These are phyloP conservation scores for Aspergillus hortae DNA, from an alignment of 2,329 filamentous ascomycete genomes.

Conservation along the genomic window DNA sequence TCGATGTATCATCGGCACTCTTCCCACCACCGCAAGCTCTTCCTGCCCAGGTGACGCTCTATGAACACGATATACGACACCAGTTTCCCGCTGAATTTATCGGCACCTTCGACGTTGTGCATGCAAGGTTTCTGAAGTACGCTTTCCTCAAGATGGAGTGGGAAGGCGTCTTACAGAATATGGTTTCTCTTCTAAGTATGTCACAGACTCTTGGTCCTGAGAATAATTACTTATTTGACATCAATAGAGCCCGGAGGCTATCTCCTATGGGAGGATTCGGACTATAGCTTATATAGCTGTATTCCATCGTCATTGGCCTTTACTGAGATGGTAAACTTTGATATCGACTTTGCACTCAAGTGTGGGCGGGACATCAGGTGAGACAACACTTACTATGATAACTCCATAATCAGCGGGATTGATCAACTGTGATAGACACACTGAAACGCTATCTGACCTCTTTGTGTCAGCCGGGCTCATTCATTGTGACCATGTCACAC, in stretches of 20 bases:
- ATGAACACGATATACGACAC: background rate
- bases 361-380: background rate
- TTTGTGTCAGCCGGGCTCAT: background rate
- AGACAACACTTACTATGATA: background rate
- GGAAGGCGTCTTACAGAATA: background rate
- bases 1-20: background rate
- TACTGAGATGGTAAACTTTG: background rate
- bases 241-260: background rate
- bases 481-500: background rate
- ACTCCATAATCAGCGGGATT: no score
- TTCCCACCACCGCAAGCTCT: background rate
- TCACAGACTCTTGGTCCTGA: background rate
- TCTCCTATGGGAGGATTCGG: background rate
- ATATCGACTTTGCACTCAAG: background rate
- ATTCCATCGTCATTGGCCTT: background rate
- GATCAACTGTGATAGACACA: background rate
- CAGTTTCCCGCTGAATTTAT: background rate
- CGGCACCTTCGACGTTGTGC: background rate
- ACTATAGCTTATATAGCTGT: background rate
- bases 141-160: background rate
- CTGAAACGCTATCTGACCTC: background rate
- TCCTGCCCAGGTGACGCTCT: background rate
- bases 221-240: background rate
- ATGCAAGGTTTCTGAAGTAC: background rate
- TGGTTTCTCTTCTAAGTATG: background rate